Base-by-base conservation (phyloP, 257 asterid species). In the Verbena officinalis region DNA sequence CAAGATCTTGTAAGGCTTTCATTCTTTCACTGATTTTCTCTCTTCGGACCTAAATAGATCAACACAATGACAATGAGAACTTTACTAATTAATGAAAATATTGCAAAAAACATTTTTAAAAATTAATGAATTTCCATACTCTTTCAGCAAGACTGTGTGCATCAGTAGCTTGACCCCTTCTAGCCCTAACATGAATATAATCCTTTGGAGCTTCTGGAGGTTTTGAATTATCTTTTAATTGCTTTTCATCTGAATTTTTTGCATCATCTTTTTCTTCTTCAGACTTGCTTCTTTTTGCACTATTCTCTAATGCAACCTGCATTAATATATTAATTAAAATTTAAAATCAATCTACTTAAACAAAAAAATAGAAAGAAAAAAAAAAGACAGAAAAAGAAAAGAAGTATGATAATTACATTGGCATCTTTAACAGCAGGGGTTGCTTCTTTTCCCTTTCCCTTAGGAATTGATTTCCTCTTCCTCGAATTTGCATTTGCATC, bases 91-190 rank as follows among this genome's bases (percentile, higher is more conserved):
- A 27, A 67, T 9, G 21, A 62, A 61, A 33, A 31, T 34, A 10
- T 5, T 24, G 16, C 4, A 24, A 27, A 20, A 36, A 22, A 27
- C 1, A 7, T n/a, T n/a, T n/a, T n/a, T n/a, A n/a, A n/a, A n/a
- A 13, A 38, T 3, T 42, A 0, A 53, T 7, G 46, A 48, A 33
- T 15, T 19, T 40, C 16, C 76, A 27, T 86, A 88, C 96, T 76
- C 98, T 91, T 78, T 91, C 98, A 50, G 98, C 98, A 40, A 91
- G 87, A 68, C 98, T 91, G 39, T 91, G 98, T 20, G 96, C 96
- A 77, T 91, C 98, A 14, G 98, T 91, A 13, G 98, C 98, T 36
- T 91, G 92, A 14, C 98, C 98, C 56, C 98, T 82, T 77, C 98
- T 84, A 5, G 98, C 98, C 77, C 98, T 83, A 24, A 91, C 98